These are phyloP conservation scores for Akanthomyces uredinophilus DNA, from an alignment of 2,329 filamentous ascomycete genomes.

Conservation along the genomic window DNA sequence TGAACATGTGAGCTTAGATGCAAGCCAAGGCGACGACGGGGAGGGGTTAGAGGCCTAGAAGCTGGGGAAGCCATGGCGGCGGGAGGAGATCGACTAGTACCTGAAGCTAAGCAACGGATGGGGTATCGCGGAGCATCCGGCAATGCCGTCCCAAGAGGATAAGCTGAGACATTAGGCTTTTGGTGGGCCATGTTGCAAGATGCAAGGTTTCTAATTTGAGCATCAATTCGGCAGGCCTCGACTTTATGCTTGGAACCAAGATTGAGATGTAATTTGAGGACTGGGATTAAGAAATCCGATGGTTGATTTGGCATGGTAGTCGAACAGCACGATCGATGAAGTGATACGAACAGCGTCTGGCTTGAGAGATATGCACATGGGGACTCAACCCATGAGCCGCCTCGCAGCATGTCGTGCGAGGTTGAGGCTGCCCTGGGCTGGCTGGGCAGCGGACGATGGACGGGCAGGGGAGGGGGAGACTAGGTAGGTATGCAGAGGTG, in stretches of 20 bases:
- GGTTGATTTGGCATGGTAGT: background rate
- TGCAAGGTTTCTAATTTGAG: background rate
- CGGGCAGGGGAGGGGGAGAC: background rate
- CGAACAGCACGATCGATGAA: background rate
- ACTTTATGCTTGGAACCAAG: background rate
- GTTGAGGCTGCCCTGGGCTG: background rate
- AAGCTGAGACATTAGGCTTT: slow-evolving; percentile 3
- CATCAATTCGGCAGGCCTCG: background rate
- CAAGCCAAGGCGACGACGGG: background rate
- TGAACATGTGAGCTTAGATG: background rate
- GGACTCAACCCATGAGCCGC: background rate
- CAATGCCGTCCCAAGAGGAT: background rate
- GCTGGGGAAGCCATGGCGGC: background rate
- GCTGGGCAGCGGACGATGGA: background rate
- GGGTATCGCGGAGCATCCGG: background rate
- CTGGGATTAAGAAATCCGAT: background rate
- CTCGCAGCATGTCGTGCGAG: background rate
- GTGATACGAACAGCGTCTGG: background rate
- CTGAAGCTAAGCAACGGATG: background rate
- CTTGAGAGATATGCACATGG: background rate
- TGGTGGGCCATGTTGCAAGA: background rate
- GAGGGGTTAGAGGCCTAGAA: background rate
- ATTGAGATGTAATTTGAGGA: background rate
- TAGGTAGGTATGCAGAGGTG: background rate
- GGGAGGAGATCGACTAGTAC: slow-evolving; percentile 5